phyloP scores from a whole-genome alignment of 768 basidiomycete genomes.

The Grammothele lineata region DNA sequence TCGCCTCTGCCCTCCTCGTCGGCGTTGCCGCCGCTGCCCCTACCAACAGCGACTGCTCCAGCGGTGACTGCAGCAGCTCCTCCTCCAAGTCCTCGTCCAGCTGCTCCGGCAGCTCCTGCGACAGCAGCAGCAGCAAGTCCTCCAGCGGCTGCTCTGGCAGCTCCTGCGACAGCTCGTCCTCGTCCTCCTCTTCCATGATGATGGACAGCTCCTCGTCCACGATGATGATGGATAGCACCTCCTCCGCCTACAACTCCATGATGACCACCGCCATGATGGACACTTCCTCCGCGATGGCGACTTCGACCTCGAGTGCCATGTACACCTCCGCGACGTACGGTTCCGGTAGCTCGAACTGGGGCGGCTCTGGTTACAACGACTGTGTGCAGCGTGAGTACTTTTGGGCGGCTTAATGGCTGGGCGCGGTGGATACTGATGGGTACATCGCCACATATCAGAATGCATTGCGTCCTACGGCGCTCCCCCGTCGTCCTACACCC shows the following conservation, averaged over 20 bases:
- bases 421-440: slow-evolving; percentile 1
- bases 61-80: neutral
- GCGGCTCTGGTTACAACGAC: slow-evolving; percentile 52
- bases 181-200: neutral
- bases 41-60: slow-evolving; percentile 23
- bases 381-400: slow-evolving; percentile 63
- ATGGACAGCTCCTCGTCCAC: neutral
- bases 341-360: slow-evolving; percentile 59
- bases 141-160: slow-evolving; percentile 7
- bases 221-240: slow-evolving; percentile 1
- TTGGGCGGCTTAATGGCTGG: neutral
- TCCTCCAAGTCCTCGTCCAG: neutral
- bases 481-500: slow-evolving; percentile 26
- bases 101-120: slow-evolving; percentile 17
- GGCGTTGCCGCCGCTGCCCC: slow-evolving; percentile 45
- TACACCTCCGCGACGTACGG: slow-evolving; percentile 40
- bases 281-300: slow-evolving; percentile 1
- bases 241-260: neutral
- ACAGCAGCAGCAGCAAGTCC: neutral
- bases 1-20: slow-evolving; percentile 50
- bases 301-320: slow-evolving; percentile 11
- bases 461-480: slow-evolving; percentile 59
- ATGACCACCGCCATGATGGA: neutral
- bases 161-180: slow-evolving; percentile 1
- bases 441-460: too few species aligned